Evolutionary conservation across 1,139 yeast species (phyloP), one percentile per base, ranked within the genome.

Genomic region (Blastobotrys raffinosifermentans): DNA sequence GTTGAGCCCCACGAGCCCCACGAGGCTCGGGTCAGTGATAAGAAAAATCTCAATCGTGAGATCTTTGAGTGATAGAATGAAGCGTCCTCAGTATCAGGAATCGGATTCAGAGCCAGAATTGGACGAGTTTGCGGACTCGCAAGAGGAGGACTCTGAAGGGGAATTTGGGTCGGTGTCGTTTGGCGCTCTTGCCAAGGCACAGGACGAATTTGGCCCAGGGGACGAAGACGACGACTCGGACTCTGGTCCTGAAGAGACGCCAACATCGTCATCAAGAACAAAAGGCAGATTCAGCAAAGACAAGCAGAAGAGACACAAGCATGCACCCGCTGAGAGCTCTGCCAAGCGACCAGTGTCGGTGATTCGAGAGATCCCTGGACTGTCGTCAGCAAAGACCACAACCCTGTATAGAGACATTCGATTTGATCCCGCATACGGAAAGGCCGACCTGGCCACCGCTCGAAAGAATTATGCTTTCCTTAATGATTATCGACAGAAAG

Each of bases 371-470:
- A 78, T 86, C 14, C 91, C 89, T 0, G 95, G 95, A 0, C 60
- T 84, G 31, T 72, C 69, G 27, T 48, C 51, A 16, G 27, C 33
- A 59, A 69, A 14, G 66, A 65, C 47, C 54, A 17, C 67, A 30
- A 58, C 67, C 21, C 58, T 78, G 26, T 77, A 82, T 54, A 70
- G 76, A 37, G 98, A 91, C 64, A 78, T 93, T 22, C 70, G 98
- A 49, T 91, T 91, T 58, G 96, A 89, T 60, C 74, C 93, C 1
- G 87, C 95, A 0, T 76, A 78, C 47, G 97, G 97, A 41, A 81
- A 77, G 51, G 84, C 94, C 0, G 91, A 87, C 54, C 63, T 75
- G 41, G 64, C 67, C 22, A 69, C 70, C 42, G 73, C 67, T 8
- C 69, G 96, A 39, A 75, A 77, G 52, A 79, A 89, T 54, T 91